Conservation (phyloP, 2,329 filamentous ascomycete genomes). For the Zasmidium angulare region DNA sequence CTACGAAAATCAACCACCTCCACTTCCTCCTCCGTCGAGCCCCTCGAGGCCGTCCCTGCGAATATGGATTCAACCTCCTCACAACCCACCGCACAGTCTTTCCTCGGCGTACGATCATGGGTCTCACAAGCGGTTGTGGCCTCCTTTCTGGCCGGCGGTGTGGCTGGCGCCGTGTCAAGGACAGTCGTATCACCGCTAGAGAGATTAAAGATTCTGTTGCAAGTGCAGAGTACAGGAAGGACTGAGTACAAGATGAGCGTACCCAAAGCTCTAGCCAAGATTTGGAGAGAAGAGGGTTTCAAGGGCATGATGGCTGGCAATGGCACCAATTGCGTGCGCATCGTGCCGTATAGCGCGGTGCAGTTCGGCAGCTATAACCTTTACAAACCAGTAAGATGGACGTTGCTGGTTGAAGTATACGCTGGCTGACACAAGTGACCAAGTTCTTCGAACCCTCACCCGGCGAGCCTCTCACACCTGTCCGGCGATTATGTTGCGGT, state of each 20-base stretch:
- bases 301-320: conserved; percentile 97
- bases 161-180: conserved; percentile 93
- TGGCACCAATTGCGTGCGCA: conserved; percentile 96
- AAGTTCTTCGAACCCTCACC: conserved; percentile 75
- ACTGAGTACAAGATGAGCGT: conserved; percentile 94
- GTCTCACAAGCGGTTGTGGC: conserved; percentile 83
- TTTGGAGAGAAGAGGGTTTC: conserved; percentile 97
- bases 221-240: conserved; percentile 86
- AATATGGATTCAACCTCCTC: conserved; percentile 4
- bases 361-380: conserved; percentile 98
- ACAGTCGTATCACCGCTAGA: conserved; percentile 96
- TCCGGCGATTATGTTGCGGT: conserved; percentile 82
- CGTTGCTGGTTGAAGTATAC: background rate
- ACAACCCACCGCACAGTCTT: background rate
- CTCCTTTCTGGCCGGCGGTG: conserved; percentile 89
- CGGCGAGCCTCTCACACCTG: conserved; percentile 69
- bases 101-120: conserved; percentile 19
- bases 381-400: conserved; percentile 76
- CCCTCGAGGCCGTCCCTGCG: background rate
- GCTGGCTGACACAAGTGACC: conserved; percentile 4
- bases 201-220: conserved; percentile 95
- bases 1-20: conserved; percentile 1
- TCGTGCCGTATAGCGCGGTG: conserved; percentile 95
- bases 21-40: background rate
- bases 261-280: conserved; percentile 83